Percentiles rank a stretch among this genome's conserved stretches.
Conservation (phyloP, 768 basidiomycete species). For the Amanita pallidorosea region DNA sequence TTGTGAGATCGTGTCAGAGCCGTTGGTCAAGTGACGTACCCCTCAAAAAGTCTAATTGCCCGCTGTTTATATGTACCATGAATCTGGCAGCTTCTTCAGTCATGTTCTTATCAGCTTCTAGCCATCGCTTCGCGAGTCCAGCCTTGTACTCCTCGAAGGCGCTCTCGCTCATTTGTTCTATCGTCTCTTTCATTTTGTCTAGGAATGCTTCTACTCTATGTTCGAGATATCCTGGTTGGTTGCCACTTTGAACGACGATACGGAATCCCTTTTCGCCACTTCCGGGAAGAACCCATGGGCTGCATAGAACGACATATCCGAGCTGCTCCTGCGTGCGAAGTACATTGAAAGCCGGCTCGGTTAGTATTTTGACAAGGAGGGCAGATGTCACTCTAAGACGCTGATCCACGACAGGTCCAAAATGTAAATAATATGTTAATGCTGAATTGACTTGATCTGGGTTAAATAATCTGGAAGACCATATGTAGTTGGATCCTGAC, state of each 20-base stretch:
- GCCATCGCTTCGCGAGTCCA: constrained; percentile 70
- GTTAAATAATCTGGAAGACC: constrained; percentile 62
- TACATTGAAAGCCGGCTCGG: constrained; percentile 87
- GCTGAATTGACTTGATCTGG: constrained; percentile 80
- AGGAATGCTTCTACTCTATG: constrained; percentile 84
- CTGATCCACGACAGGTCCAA: constrained; percentile 59
- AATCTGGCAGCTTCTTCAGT: constrained; percentile 66
- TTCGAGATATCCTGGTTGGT: constrained; percentile 70
- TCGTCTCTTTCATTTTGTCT: constrained; percentile 51
- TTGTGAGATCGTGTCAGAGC: constrained; percentile 5
- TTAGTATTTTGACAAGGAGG: constrained; percentile 73
- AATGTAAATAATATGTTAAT: constrained; percentile 75
- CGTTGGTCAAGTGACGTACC: constrained; percentile 36
- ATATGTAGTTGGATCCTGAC: constrained; percentile 61
- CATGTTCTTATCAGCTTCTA: constrained; percentile 84
- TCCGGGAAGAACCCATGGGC: constrained; percentile 46
- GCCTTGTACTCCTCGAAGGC: constrained; percentile 74
- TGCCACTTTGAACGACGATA: constrained; percentile 85
- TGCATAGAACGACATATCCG: constrained; percentile 79
- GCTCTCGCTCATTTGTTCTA: constrained; percentile 59
- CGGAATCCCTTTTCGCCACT: constrained; percentile 66
- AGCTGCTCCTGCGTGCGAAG: constrained; percentile 93
- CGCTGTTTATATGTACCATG: constrained; percentile 61
- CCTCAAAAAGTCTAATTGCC: constrained; percentile 80
- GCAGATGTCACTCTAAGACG: constrained; percentile 53